Conservation (phyloP, 305 asterid genomes). For the Ajuga reptans region DNA sequence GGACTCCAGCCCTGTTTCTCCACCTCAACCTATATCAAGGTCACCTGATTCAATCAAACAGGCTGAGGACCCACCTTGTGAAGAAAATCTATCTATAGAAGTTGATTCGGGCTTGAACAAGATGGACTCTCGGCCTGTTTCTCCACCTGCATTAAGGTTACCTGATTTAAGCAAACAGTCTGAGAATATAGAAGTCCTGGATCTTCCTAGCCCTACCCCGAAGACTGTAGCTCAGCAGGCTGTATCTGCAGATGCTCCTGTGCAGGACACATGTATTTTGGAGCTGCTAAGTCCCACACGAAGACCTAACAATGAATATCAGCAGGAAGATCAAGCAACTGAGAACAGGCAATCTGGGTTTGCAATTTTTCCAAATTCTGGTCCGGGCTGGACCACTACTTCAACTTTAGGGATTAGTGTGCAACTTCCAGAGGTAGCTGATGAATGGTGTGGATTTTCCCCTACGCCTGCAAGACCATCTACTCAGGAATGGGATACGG, state of each 20-base stretch:
- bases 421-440: conserved; percentile 44
- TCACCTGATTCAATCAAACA: conserved; percentile 33
- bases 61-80: conserved; percentile 35
- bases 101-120: conserved; percentile 41
- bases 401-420: conserved; percentile 33
- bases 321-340: conserved; percentile 30
- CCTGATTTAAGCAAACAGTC: conserved; percentile 31
- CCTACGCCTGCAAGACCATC: conserved; percentile 44
- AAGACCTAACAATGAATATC: conserved; percentile 33
- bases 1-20: conserved; percentile 29
- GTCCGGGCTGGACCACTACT: conserved; percentile 38
- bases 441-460: conserved; percentile 64
- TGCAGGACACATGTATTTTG: conserved; percentile 31
- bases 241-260: conserved; percentile 30
- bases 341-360: conserved; percentile 35
- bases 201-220: conserved; percentile 53
- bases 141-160: conserved; percentile 28
- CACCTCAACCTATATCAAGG: conserved; percentile 23
- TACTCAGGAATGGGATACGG: conserved; percentile 50
- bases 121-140: conserved; percentile 30
- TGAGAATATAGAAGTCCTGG: conserved; percentile 23
- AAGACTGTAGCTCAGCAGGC: conserved; percentile 34
- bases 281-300: conserved; percentile 53
- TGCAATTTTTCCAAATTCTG: conserved; percentile 34
- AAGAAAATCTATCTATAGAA: conserved; percentile 33